Percentiles rank a stretch among this genome's conserved stretches.
These are phyloP conservation scores for Trichoderma hamatum DNA, from an alignment of 2,329 filamentous ascomycete species.

Conservation along the genomic window DNA sequence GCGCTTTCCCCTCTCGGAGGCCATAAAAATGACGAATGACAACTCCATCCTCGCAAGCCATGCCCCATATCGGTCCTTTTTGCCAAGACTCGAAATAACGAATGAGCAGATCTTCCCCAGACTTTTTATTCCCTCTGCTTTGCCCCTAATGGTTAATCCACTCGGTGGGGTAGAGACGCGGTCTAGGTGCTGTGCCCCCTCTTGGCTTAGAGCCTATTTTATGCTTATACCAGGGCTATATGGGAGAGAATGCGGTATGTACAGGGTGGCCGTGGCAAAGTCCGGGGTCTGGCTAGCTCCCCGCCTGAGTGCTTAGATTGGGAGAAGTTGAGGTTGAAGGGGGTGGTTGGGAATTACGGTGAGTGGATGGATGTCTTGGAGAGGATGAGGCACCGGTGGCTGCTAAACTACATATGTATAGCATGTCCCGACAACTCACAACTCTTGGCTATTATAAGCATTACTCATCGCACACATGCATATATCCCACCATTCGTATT, in stretches of 20 bases:
- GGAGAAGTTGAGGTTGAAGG: background rate
- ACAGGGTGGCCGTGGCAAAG: background rate
- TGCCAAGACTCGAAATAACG: background rate
- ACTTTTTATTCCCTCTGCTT: background rate
- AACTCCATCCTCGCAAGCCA: background rate
- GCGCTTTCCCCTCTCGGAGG: background rate
- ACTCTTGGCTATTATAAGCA: background rate
- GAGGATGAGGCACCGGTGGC: background rate
- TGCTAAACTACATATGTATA: background rate
- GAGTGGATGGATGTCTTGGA: background rate
- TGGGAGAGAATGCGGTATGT: background rate
- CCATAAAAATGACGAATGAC: background rate
- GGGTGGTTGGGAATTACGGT: background rate
- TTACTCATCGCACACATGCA: background rate
- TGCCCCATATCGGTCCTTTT: background rate
- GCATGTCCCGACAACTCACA: background rate
- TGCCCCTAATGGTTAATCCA: background rate
- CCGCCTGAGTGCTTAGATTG: background rate
- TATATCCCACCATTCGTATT: background rate
- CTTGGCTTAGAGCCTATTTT: constrained; percentile 11
- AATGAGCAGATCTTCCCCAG: background rate
- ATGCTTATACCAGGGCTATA: constrained; percentile 9
- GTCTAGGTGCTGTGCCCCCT: background rate
- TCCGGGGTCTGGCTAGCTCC: background rate
- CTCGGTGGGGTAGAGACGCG: background rate